Conservation (phyloP, 2,329 filamentous ascomycete species). For the Chrysoporthe deuterocubensis region DNA sequence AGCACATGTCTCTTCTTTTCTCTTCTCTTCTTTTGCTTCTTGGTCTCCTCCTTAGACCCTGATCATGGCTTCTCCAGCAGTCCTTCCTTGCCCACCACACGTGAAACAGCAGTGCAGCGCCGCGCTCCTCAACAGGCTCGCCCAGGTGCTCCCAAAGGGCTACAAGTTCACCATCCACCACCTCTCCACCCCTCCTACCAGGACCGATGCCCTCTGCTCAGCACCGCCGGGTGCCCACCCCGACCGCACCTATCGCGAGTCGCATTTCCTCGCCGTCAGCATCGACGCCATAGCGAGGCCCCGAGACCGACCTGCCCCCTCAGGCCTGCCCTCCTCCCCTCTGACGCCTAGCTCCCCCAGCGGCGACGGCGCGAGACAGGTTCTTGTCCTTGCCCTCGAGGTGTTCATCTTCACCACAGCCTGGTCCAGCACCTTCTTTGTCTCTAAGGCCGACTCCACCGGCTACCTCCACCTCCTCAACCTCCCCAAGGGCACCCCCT, state of each 20-base stretch:
- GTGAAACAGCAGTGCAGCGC: conserved; percentile 34
- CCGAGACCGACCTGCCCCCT: conserved; percentile 15
- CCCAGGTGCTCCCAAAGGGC: conserved; percentile 57
- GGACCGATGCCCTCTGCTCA: conserved; percentile 76
- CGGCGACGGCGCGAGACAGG: conserved; percentile 45
- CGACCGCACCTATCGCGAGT: conserved; percentile 84
- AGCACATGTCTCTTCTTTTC: not conserved
- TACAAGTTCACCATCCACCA: conserved; percentile 75
- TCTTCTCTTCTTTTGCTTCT: not conserved
- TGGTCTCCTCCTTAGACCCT: not conserved
- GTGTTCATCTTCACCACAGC: conserved; percentile 84
- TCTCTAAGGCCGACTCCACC: conserved; percentile 96
- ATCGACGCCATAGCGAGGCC: conserved; percentile 40
- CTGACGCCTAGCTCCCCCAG: conserved; percentile 32
- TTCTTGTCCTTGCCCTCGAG: conserved; percentile 84
- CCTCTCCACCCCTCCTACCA: conserved; percentile 80
- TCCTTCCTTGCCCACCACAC: conserved; percentile 26
- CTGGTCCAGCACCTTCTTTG: conserved; percentile 83
- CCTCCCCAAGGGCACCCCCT: conserved; percentile 65
- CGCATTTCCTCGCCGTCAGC: conserved; percentile 69
- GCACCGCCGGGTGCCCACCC: conserved; percentile 72
- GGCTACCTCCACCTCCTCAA: conserved; percentile 76
- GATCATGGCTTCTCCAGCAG: conserved; percentile 24
- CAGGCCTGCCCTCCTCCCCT: conserved; percentile 24
- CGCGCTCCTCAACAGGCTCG: conserved; percentile 46